These are phyloP conservation scores for Purshia tridentata DNA, from an alignment of 306 rosid genomes.

Conservation along the genomic window DNA sequence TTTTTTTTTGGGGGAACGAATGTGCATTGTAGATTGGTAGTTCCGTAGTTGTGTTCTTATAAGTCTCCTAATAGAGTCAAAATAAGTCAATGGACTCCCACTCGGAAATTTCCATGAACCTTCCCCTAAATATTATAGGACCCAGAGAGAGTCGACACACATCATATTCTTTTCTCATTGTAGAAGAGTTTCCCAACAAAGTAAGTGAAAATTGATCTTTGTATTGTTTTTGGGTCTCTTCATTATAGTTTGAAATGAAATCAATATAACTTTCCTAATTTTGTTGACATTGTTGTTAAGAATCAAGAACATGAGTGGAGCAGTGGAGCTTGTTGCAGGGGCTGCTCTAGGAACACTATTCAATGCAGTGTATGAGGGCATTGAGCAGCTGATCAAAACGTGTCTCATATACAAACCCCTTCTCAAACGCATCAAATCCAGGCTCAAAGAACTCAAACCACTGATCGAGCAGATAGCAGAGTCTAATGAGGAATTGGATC, in stretches of 20 bases:
- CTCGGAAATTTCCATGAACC: too few species aligned
- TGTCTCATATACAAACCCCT: background rate
- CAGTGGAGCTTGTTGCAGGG: background rate
- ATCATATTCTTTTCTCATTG: too few species aligned
- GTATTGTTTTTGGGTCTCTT: background rate
- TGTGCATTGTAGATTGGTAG: too few species aligned
- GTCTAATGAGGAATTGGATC: background rate
- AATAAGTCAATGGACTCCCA: too few species aligned
- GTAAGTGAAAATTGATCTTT: background rate
- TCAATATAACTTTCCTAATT: background rate
- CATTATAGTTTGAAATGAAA: background rate
- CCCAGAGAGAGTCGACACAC: too few species aligned
- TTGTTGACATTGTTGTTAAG: background rate
- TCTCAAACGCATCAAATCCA: background rate
- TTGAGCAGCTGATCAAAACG: conserved; percentile 4
- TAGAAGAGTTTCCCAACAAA: background rate
- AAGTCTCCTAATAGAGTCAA: too few species aligned
- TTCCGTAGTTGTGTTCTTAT: too few species aligned
- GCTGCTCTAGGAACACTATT: conserved; percentile 2
- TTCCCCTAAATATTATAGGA: too few species aligned
- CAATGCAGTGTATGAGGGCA: background rate
- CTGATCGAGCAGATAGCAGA: conserved; percentile 5
- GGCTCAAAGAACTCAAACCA: background rate
- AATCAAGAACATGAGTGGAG: background rate
- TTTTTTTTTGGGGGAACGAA: too few species aligned